A percentile compares a stretch with the other conserved stretches of the same genome.
Evolutionary conservation across 768 basidiomycete species (phyloP).

Genomic region (Dictyophora rubrovolvata): DNA sequence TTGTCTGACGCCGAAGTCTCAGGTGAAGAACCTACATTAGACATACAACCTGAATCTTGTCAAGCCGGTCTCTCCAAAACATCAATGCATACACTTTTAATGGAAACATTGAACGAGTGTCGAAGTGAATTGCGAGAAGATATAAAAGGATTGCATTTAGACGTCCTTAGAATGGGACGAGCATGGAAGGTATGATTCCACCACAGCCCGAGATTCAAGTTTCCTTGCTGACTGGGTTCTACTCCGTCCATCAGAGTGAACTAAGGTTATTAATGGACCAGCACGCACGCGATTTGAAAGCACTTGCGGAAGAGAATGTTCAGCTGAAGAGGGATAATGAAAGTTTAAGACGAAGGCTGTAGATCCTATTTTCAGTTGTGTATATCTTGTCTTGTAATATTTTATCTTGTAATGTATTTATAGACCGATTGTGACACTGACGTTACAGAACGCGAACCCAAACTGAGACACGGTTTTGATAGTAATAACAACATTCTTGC

Average conservation of each 20-base stretch:
- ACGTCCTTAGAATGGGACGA: constrained; percentile 60
- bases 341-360: constrained; percentile 32
- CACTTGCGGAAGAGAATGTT: constrained; percentile 35
- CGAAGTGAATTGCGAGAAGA: constrained; percentile 60
- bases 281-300: constrained; percentile 44
- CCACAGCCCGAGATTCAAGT: not conserved
- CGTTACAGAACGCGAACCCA: not conserved
- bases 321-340: constrained; percentile 60
- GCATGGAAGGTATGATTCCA: constrained; percentile 36
- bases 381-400: not conserved
- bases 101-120: constrained; percentile 65
- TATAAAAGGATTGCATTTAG: constrained; percentile 66
- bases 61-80: constrained; percentile 34
- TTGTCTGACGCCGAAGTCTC: too few species aligned
- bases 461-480: too few species aligned
- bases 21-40: not conserved
- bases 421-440: constrained; percentile 1
- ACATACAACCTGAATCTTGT: not conserved
- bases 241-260: constrained; percentile 27
- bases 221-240: not conserved
- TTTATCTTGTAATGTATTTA: not conserved
- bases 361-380: not conserved
- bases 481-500: not conserved
- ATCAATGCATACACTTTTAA: constrained; percentile 52
- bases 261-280: constrained; percentile 52